phyloP scores from a whole-genome alignment of 2,329 filamentous ascomycete genomes.

The Meredithiella fracta region DNA sequence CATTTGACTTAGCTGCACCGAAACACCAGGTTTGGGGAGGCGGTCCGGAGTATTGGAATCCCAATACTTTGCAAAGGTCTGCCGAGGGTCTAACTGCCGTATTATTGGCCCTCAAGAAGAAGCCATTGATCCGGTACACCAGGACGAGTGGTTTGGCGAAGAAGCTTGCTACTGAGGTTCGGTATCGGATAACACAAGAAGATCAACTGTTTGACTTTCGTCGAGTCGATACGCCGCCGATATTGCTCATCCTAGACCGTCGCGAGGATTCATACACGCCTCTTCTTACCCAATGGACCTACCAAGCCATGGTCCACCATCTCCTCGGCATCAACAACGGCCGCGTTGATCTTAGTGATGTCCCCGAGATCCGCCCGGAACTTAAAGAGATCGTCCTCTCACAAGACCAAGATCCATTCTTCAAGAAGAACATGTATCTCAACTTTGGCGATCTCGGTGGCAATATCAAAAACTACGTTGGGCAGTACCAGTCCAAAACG shows the following conservation, averaged over 20 bases:
- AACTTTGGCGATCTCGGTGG: conserved; percentile 93
- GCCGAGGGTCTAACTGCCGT: conserved; percentile 77
- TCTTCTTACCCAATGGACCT: conserved; percentile 92
- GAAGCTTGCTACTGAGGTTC: conserved; percentile 82
- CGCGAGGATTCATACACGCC: conserved; percentile 91
- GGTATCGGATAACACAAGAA: conserved; percentile 87
- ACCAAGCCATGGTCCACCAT: conserved; percentile 99
- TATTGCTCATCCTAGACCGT: conserved; percentile 77
- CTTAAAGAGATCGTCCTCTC: conserved; percentile 88
- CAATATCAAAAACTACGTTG: conserved; percentile 96
- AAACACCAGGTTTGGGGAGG: conserved; percentile 65
- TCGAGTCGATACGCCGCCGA: conserved; percentile 83
- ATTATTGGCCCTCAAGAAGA: conserved; percentile 85
- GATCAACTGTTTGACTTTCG: conserved; percentile 94
- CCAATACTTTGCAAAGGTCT: conserved; percentile 69
- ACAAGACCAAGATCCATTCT: conserved; percentile 95
- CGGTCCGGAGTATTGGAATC: conserved; percentile 75
- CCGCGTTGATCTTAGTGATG: conserved; percentile 71
- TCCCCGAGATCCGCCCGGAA: conserved; percentile 72
- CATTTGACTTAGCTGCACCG: conserved; percentile 56
- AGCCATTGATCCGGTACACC: conserved; percentile 82
- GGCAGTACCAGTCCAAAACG: conserved; percentile 96
- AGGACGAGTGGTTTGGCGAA: conserved; percentile 80
- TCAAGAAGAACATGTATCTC: conserved; percentile 97
- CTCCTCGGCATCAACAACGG: conserved; percentile 86